phyloP scores from a whole-genome alignment of 2,329 filamentous ascomycete genomes.

The Emergomyces africanus region DNA sequence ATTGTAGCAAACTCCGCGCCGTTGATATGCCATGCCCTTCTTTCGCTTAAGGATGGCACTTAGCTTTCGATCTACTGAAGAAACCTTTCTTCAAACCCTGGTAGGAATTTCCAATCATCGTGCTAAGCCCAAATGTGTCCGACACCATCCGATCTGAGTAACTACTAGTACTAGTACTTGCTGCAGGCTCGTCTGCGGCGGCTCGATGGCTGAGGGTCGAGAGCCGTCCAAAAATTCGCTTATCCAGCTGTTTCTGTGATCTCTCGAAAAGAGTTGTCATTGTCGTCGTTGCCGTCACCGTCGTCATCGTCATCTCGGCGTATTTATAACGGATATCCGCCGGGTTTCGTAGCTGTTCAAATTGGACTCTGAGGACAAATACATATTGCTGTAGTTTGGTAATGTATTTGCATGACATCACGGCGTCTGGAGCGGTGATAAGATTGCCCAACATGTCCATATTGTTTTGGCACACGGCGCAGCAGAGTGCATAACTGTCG shows the following conservation, averaged over 20 bases:
- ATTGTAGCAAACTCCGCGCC: background rate
- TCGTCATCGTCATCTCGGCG: background rate
- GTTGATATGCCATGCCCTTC: background rate
- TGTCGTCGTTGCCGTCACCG: background rate
- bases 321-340: background rate
- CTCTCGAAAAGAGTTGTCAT: background rate
- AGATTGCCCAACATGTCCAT: background rate
- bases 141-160: background rate
- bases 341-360: background rate
- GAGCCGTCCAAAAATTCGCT: background rate
- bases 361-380: background rate
- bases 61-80: background rate
- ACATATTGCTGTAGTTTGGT: background rate
- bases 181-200: background rate
- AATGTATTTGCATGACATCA: background rate
- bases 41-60: background rate
- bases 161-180: too few relatives aligned
- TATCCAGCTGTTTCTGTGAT: background rate
- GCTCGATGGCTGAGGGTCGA: background rate
- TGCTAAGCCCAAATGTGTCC: background rate
- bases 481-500: background rate
- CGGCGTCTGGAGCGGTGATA: background rate
- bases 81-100: background rate
- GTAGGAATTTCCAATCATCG: background rate
- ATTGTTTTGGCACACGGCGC: background rate